Evolutionary conservation across 805 yeast genomes (phyloP), one percentile per base, ranked within the genome.

Genomic region (Kregervanrija delftensis): DNA sequence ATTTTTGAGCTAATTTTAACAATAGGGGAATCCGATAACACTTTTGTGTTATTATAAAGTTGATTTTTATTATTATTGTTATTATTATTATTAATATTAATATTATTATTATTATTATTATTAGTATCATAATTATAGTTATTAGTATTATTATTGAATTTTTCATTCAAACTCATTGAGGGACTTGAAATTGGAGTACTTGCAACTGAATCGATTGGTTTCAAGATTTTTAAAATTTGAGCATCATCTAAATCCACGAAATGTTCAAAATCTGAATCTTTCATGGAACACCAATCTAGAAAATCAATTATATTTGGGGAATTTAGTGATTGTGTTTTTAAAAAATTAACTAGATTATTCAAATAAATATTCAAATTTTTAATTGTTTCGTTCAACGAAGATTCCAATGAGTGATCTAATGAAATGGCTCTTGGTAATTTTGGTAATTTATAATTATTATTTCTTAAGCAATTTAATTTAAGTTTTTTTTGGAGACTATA

Each of bases 401-500:
- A 35, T 11, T 12, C 37, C 37, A 56, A 56, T 37, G 59, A 63
- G 11, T 53, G 53, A 30, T 59, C 44, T 31, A 61, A 64, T 50
- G 74, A 71, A n/a, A 74, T 66, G 9, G 77, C 75, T 39, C 68
- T 73, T 14, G 79, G 79, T 31, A 75, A 51, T 30, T 55, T 56
- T 15, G 79, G 79, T 12, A 73, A 45, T 28, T 44, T 53, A 12
- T 42, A 43, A 13, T 40, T 41, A 9, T 40, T 22, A 30, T 10
- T 31, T 38, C 33, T 58, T 58, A 17, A 64, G 51, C 17, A 71
- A 50, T 14, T 61, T 42, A 14, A 11, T 4, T 30, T 15, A 10
- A 44, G 28, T 11, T 11, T 35, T 15, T 66, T 58, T 46, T 74
- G 78, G 16, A 75, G 55, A 42, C 69, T 68, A 54, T 73, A 71